Conservation (phyloP, 805 yeast genomes). For the Nakazawaea wickerhamii region DNA sequence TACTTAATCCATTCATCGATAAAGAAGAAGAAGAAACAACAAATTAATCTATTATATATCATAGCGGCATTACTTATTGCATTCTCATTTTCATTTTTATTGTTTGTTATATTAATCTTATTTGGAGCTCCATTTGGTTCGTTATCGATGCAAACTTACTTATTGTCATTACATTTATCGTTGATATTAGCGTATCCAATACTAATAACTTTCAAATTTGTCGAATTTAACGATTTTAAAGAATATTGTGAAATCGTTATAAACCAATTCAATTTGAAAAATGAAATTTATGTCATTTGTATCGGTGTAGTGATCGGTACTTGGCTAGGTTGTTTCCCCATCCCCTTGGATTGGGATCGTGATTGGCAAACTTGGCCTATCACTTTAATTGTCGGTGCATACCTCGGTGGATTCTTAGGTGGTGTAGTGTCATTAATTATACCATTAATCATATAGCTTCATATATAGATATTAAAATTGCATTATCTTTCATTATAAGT, state of each 20-base stretch:
- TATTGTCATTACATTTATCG: conserved; percentile 59
- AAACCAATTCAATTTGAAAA: conserved; percentile 32
- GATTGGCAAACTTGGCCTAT: conserved; percentile 97
- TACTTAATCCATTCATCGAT: conserved; percentile 20
- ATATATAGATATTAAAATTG: too few relatives aligned
- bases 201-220: conserved; percentile 48
- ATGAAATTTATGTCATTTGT: conserved; percentile 32
- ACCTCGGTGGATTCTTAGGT: conserved; percentile 54
- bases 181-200: conserved; percentile 58
- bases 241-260: conserved; percentile 29
- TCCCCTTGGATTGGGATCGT: conserved; percentile 97
- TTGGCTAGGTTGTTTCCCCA: conserved; percentile 91
- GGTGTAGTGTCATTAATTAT: conserved; percentile 19
- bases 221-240: conserved; percentile 16
- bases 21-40: conserved; percentile 3
- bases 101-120: conserved; percentile 42
- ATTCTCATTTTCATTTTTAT: conserved; percentile 30
- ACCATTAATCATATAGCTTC: conserved; percentile 26
- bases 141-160: conserved; percentile 46
- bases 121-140: conserved; percentile 79
- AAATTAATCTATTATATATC: conserved; percentile 21
- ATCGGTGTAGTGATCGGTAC: conserved; percentile 56
- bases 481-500: not conserved
- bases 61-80: conserved; percentile 28
- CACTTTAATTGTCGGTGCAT: conserved; percentile 75